Evolutionary conservation across 2,329 filamentous ascomycete species (phyloP), one percentile per base, ranked within the genome.

Genomic region (Aspergillus pseudoglaucus): DNA sequence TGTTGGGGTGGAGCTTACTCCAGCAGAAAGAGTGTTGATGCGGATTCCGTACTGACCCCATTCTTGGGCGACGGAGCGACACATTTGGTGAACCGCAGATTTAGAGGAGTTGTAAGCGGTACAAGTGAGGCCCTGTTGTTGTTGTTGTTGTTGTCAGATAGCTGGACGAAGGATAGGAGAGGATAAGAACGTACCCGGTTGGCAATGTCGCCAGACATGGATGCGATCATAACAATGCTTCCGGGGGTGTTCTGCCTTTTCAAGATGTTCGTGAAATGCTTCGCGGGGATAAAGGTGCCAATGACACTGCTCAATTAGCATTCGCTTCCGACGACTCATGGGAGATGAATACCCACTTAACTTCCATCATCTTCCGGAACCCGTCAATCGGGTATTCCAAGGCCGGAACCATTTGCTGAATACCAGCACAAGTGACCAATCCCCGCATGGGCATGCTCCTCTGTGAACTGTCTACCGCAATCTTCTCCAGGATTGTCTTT

Each of bases 21-120:
- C 87, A 0, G 88, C 87, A 17, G 84, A 88, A 53, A 93, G 80
- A 12, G 85, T 89, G 71, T 93, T 91, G 52, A 91, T 84, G 2
- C 87, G 80, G 59, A 93, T 90, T 33, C 81, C 82, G 63, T 86
- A 69, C 56, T 74, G 66, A 47, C 62, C 72, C 74, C 67, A 77
- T 63, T 77, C 76, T 17, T 71, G 70, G 0, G 75, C 71, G 18
- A 77, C 61, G 2, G 68, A 74, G 18, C 74, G 70, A n/a, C 68
- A 66, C 17, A 78, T 66, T 50, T 77, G 74, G 47, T 72, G 69
- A 5, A 78, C 69, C 0, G 69, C 75, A 1, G 74, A 67, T 57
- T 78, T 78, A 45, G 71, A 75, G 2, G 73, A 64, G 54, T 77
- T 77, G 64, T 78, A 78, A 8, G 83, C 84, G 0, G 80, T 73